phyloP scores from a whole-genome alignment of 306 rosid species.

The Sesbania bispinosa region DNA sequence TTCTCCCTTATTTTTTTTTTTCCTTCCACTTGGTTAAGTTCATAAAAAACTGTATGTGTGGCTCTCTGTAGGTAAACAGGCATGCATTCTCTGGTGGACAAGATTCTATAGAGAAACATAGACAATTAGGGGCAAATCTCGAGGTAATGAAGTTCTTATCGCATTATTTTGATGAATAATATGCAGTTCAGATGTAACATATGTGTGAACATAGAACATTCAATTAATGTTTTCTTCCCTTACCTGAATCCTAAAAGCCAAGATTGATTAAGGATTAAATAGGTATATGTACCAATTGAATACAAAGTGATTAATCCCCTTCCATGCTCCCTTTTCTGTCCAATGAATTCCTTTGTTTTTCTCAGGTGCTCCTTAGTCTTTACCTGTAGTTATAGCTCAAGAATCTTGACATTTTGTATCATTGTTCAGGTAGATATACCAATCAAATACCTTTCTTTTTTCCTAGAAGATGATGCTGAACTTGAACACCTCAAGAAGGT shows the following conservation, averaged over 20 bases:
- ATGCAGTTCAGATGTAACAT: neutral
- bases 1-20: neutral
- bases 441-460: constrained; percentile 74
- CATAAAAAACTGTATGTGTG: constrained; percentile 4
- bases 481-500: constrained; percentile 72
- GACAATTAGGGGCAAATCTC: constrained; percentile 81
- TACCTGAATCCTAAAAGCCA: neutral
- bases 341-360: too few relatives aligned
- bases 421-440: constrained; percentile 86
- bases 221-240: neutral
- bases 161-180: constrained; percentile 14
- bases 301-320: neutral
- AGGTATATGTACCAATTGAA: neutral
- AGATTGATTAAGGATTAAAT: neutral
- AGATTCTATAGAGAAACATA: constrained; percentile 86
- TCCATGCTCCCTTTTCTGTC: neutral
- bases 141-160: constrained; percentile 48
- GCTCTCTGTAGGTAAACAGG: constrained; percentile 61
- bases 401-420: neutral
- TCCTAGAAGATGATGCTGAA: constrained; percentile 80
- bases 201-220: neutral
- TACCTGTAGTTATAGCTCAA: constrained; percentile 8
- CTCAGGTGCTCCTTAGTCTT: too few relatives aligned
- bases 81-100: constrained; percentile 96
- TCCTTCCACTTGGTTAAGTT: neutral